Evolutionary conservation across 495 filamentous ascomycete species (phyloP).

Genomic region (Aspergillus bertholletiae): DNA sequence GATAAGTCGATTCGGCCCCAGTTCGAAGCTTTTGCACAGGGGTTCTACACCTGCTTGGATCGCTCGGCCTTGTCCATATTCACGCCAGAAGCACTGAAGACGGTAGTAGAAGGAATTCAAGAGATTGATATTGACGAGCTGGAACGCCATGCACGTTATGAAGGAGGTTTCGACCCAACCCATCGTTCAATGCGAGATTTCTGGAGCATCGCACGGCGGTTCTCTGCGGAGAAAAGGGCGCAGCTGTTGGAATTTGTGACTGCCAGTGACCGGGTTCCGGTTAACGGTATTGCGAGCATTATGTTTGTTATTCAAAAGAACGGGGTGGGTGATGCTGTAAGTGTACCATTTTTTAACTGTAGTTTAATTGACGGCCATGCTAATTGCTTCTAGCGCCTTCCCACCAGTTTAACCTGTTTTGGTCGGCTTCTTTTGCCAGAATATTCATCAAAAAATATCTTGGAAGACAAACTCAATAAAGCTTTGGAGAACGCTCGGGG

Average conservation of each 20-base stretch:
- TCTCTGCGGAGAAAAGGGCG: conserved; percentile 60
- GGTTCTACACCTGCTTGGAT: conserved; percentile 77
- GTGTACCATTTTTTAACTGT: conserved; percentile 11
- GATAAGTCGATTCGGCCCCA: conserved; percentile 73
- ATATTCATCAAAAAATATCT: conserved; percentile 63
- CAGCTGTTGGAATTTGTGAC: conserved; percentile 91
- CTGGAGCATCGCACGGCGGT: conserved; percentile 72
- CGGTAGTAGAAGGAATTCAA: conserved; percentile 75
- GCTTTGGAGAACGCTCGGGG: conserved; percentile 88
- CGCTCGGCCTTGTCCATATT: conserved; percentile 67
- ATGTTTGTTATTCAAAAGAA: conserved; percentile 81
- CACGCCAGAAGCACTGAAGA: conserved; percentile 64
- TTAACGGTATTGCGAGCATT: conserved; percentile 73
- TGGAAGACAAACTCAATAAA: conserved; percentile 70
- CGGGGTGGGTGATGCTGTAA: conserved; percentile 58
- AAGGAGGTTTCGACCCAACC: conserved; percentile 66
- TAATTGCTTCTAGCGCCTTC: conserved; percentile 52
- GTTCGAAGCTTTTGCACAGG: conserved; percentile 72
- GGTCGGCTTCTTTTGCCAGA: conserved; percentile 80
- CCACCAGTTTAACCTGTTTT: conserved; percentile 86
- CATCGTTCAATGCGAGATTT: conserved; percentile 72
- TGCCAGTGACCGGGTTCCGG: conserved; percentile 83
- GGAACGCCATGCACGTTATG: conserved; percentile 65
- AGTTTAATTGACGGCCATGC: conserved; percentile 10
- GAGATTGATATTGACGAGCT: conserved; percentile 73